These are phyloP conservation scores for Jackrogersella multiformis DNA, from an alignment of 495 filamentous ascomycete genomes.

Conservation along the genomic window DNA sequence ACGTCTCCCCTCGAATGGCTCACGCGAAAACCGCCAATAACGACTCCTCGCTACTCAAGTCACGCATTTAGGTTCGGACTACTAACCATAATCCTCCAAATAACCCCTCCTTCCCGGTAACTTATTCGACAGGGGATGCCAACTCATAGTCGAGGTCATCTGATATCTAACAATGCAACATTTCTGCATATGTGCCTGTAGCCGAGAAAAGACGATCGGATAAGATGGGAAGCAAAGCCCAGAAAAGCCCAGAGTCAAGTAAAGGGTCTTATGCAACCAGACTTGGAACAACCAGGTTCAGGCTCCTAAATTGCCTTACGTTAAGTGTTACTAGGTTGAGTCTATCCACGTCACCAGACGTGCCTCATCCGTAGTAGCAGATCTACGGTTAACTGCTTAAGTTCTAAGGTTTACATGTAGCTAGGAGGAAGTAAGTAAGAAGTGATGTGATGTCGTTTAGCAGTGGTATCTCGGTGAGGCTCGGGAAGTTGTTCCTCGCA, in stretches of 20 bases:
- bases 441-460: conserved; percentile 21
- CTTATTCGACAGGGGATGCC: conserved; percentile 24
- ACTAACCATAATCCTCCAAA: conserved; percentile 15
- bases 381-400: neutral
- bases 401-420: neutral
- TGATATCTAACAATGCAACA: conserved; percentile 45
- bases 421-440: neutral
- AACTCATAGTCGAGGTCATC: conserved; percentile 39
- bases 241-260: neutral
- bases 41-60: neutral
- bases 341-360: conserved; percentile 23
- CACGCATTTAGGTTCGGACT: conserved; percentile 18
- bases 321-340: conserved; percentile 6
- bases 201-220: conserved; percentile 16
- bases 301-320: conserved; percentile 7
- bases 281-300: conserved; percentile 19
- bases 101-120: conserved; percentile 25
- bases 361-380: neutral
- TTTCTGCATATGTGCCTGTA: conserved; percentile 24
- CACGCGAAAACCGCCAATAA: conserved; percentile 32
- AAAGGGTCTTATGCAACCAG: conserved; percentile 28
- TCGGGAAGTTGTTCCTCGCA: conserved; percentile 42
- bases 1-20: conserved; percentile 2
- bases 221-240: conserved; percentile 8
- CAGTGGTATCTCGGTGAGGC: conserved; percentile 45